Conservation (phyloP, 129 eudicot genomes). For the Pittosporum tobira region DNA sequence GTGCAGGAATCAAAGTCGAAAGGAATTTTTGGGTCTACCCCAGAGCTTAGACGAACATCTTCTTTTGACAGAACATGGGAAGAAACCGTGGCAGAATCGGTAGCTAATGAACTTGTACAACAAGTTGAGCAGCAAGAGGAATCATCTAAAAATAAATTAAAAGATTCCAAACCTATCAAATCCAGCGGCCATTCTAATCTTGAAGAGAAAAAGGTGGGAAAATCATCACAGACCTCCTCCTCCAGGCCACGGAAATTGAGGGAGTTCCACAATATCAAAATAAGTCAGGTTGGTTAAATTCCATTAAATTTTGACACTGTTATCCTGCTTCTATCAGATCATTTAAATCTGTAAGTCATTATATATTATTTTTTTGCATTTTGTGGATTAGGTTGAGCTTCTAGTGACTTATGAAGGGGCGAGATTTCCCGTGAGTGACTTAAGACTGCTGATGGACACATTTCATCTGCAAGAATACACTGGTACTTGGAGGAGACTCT, state of each 20-base stretch:
- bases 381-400: conserved; percentile 62
- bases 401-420: conserved; percentile 91
- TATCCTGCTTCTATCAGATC: not conserved
- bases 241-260: conserved; percentile 77
- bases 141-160: conserved; percentile 38
- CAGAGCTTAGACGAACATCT: conserved; percentile 68
- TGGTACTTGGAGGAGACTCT: conserved; percentile 95
- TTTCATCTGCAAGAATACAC: conserved; percentile 80
- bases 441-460: conserved; percentile 87
- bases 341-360: not conserved
- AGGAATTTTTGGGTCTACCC: conserved; percentile 29
- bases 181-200: conserved; percentile 80
- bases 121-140: conserved; percentile 72
- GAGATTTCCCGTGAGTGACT: conserved; percentile 86
- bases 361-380: conserved; percentile 1
- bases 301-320: not conserved
- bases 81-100: conserved; percentile 86
- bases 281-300: conserved; percentile 75
- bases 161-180: conserved; percentile 54
- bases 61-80: conserved; percentile 88
- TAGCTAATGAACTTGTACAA: conserved; percentile 73
- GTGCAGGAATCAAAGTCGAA: conserved; percentile 61
- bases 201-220: conserved; percentile 73
- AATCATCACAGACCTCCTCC: too few species aligned
- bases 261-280: conserved; percentile 93